A percentile compares a stretch with the other conserved stretches of the same genome.
These are phyloP conservation scores for Salvia sclarea DNA, from an alignment of 305 asterid species.

Conservation along the genomic window DNA sequence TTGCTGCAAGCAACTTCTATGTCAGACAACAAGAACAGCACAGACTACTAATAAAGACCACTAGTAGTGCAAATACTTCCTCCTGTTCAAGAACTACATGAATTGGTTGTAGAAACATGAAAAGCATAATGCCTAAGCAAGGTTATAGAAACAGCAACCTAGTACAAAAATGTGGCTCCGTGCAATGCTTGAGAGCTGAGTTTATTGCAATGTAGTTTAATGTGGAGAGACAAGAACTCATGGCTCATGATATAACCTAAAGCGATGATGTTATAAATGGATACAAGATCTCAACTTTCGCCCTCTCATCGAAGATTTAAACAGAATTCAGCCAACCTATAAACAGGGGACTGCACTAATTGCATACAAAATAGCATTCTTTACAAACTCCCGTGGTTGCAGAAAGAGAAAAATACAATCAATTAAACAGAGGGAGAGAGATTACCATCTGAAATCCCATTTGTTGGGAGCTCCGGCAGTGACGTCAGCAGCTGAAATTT, in stretches of 20 bases:
- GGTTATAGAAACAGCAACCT: not conserved
- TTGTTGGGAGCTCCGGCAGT: conserved; percentile 34
- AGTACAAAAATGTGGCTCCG: not conserved
- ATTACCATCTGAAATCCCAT: conserved; percentile 70
- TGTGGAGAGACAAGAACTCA: not conserved
- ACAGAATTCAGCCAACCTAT: not conserved
- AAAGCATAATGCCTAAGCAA: not conserved
- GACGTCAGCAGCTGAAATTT: conserved; percentile 30
- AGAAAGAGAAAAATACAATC: not conserved
- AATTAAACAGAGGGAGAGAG: not conserved
- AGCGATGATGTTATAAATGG: too few species aligned
- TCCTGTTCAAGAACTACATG: too few species aligned
- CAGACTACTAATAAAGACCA: not conserved
- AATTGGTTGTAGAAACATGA: not conserved
- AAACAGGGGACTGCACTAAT: too few species aligned
- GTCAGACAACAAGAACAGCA: conserved; percentile 4
- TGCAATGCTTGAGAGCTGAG: not conserved
- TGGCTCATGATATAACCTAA: too few species aligned
- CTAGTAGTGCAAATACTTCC: not conserved
- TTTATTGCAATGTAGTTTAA: not conserved
- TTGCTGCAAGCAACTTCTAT: conserved; percentile 48
- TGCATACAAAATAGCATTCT: not conserved
- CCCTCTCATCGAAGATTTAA: not conserved
- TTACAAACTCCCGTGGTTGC: not conserved
- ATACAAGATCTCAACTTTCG: conserved; percentile 13